A percentile compares a stretch with the other conserved stretches of the same genome.
Conservation (phyloP, 352 stramenopile species). For the Globisporangium perplexum region DNA sequence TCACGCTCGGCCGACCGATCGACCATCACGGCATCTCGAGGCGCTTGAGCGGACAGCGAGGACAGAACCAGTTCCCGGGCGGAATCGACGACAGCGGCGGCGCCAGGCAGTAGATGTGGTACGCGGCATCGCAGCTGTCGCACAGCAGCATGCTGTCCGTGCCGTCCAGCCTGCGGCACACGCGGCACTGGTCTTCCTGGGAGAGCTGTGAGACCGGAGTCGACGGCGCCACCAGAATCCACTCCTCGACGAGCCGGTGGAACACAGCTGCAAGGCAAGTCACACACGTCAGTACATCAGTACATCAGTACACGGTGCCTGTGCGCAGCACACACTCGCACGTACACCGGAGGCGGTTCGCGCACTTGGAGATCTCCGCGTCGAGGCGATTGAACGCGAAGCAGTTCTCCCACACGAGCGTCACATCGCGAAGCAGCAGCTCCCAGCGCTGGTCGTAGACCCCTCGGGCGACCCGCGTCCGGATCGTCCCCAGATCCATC, state of each 20-base stretch:
- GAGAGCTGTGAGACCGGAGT: slow-evolving; percentile 48
- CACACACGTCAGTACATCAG: neutral
- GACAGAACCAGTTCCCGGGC: slow-evolving; percentile 77
- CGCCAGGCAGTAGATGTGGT: slow-evolving; percentile 77
- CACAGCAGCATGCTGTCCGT: slow-evolving; percentile 79
- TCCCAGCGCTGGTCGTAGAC: slow-evolving; percentile 58
- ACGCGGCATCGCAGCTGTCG: slow-evolving; percentile 79
- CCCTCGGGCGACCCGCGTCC: slow-evolving; percentile 56
- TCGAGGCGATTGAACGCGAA: slow-evolving; percentile 80
- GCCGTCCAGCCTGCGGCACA: slow-evolving; percentile 54
- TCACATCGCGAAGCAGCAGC: slow-evolving; percentile 54
- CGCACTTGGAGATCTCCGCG: slow-evolving; percentile 74
- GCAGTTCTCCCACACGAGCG: slow-evolving; percentile 82
- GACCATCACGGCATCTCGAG: slow-evolving; percentile 14
- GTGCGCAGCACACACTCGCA: slow-evolving; percentile 6
- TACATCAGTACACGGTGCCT: neutral
- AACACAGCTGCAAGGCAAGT: slow-evolving; percentile 47
- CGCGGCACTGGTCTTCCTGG: slow-evolving; percentile 64
- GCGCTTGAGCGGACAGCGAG: slow-evolving; percentile 51
- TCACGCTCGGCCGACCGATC: too few relatives aligned
- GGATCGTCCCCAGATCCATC: slow-evolving; percentile 92
- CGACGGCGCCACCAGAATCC: slow-evolving; percentile 47
- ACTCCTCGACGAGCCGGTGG: slow-evolving; percentile 72
- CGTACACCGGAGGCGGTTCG: slow-evolving; percentile 74
- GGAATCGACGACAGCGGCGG: slow-evolving; percentile 59